Conservation (phyloP, 495 filamentous ascomycete genomes). For the Haplographium delicatum region DNA sequence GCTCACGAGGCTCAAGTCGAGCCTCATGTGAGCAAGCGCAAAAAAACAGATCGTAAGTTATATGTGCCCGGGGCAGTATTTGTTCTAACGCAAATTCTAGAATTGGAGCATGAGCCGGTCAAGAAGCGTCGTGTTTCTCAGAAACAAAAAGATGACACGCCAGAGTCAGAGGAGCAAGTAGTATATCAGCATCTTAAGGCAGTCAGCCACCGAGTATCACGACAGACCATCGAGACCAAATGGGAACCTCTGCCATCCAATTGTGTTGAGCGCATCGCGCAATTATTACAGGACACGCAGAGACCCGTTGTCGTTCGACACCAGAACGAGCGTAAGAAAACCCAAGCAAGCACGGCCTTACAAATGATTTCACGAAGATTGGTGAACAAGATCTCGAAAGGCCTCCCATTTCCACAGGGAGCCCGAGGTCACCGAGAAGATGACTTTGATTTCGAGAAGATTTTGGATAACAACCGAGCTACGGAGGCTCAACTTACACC, state of each 20-base stretch:
- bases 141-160: slow-evolving; percentile 1
- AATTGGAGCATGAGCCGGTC: background rate
- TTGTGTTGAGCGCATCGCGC: slow-evolving; percentile 46
- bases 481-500: slow-evolving; percentile 50
- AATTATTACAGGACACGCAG: slow-evolving; percentile 48
- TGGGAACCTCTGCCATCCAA: slow-evolving; percentile 51
- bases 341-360: slow-evolving; percentile 43
- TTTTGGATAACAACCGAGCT: slow-evolving; percentile 48
- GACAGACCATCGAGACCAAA: slow-evolving; percentile 50
- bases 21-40: slow-evolving; percentile 1
- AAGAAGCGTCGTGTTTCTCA: slow-evolving; percentile 10
- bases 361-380: slow-evolving; percentile 22
- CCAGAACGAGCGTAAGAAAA: slow-evolving; percentile 50
- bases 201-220: slow-evolving; percentile 35
- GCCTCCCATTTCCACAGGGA: slow-evolving; percentile 52
- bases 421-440: slow-evolving; percentile 39
- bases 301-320: slow-evolving; percentile 49
- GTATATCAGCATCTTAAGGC: slow-evolving; percentile 22
- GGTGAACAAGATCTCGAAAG: slow-evolving; percentile 17
- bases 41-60: background rate
- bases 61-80: background rate
- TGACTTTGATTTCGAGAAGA: slow-evolving; percentile 56
- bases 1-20: background rate
- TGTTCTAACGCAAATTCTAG: background rate
- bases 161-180: slow-evolving; percentile 1